Base-by-base conservation (phyloP, 2,329 filamentous ascomycete species). In the Ascomycota sp. region DNA sequence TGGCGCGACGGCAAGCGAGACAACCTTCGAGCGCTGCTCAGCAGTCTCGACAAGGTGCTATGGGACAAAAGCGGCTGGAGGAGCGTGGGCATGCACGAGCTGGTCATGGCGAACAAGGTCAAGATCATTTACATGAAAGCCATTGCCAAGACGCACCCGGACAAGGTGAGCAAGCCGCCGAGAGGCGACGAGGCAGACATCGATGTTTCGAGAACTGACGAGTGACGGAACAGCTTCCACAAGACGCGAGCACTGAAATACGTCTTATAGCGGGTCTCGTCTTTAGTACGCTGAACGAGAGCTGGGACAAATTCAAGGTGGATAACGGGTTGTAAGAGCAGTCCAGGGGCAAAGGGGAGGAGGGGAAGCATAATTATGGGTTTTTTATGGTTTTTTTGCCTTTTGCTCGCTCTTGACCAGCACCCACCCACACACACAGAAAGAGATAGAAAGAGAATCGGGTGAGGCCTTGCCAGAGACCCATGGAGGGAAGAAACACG, bases 101-200 rank as follows among this genome's bases (percentile, higher is more conserved):
- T 98, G 41, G 77, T 98, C 30, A 68, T 93, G 65, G 74, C 83
- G 22, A 83, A 80, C 41, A 93, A 86, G 62, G 89, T 95, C 50
- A 98, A 98, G 68, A 76, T 98, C 38, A 64, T 79, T 35, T 98
- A 98, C 50, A 95, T 98, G 89, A 94, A 93, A 67, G 89, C 86
- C 5, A 95, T 98, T 64, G 81, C 76, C 8, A 95, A 94, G 63
- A 89, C 89, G 41, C 89, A 98, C 63, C 89, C 89, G 35, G 89
- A 98, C 52, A 98, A 98, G 76, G 89, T 94, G 63, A 30, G 12
- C 8, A 9, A 15, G 2, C 11, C 34, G 32, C 34, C 40, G 32
- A n/a, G n/a, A n/a, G n/a, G n/a, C n/a, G n/a, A n/a, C n/a, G n/a
- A n/a, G n/a, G n/a, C n/a, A n/a, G 25, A 4, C 13, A 19, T 17